These are phyloP conservation scores for Xylariaceae sp. DNA, from an alignment of 2,329 filamentous ascomycete species.

Conservation along the genomic window DNA sequence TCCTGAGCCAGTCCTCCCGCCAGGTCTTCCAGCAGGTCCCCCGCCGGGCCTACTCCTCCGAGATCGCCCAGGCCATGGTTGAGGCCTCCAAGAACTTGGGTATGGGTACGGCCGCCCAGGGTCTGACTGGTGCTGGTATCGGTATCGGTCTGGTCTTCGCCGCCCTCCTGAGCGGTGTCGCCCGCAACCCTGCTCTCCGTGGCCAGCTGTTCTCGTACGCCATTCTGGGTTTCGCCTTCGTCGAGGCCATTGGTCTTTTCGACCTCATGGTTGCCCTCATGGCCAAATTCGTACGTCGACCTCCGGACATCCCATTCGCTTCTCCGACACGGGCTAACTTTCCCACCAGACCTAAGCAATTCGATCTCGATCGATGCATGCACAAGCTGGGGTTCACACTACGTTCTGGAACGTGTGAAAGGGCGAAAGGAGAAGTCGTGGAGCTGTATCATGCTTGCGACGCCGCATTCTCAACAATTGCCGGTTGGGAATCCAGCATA, in stretches of 20 bases:
- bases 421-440: conserved; percentile 16
- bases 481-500: conserved; percentile 26
- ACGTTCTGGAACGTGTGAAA: conserved; percentile 21
- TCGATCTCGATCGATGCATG: conserved; percentile 21
- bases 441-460: conserved; percentile 12
- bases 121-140: conserved; percentile 88
- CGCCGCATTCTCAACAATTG: conserved; percentile 16
- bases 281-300: conserved; percentile 71
- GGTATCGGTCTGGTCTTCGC: conserved; percentile 95
- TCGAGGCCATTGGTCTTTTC: conserved; percentile 86
- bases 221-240: conserved; percentile 93
- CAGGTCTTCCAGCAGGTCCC: conserved; percentile 53
- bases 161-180: conserved; percentile 79
- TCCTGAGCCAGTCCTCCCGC: conserved; percentile 59
- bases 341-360: conserved; percentile 24
- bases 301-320: conserved; percentile 2
- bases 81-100: conserved; percentile 86
- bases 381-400: conserved; percentile 23
- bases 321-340: conserved; percentile 5
- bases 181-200: conserved; percentile 90
- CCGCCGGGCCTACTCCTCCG: conserved; percentile 75
- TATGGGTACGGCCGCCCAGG: conserved; percentile 84
- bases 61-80: conserved; percentile 82
- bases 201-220: conserved; percentile 94
- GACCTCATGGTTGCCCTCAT: conserved; percentile 89